These are phyloP conservation scores for Uncinocarpus reesii DNA, from an alignment of 2,329 filamentous ascomycete genomes.

Conservation along the genomic window DNA sequence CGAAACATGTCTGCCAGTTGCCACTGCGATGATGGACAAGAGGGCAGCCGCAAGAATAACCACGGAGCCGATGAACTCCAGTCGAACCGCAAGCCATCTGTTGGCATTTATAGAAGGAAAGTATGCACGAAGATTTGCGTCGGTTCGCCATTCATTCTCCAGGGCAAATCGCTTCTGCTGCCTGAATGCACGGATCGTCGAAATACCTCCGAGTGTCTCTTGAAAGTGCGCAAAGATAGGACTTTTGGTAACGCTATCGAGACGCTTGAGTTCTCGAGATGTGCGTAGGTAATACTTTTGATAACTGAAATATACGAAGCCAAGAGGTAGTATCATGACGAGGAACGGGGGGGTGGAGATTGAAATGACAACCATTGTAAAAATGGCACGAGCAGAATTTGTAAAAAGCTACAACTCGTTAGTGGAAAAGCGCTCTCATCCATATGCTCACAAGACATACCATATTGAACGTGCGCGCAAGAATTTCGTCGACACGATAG, in stretches of 20 bases:
- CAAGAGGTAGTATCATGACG: conserved; percentile 68
- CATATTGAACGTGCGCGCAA: conserved; percentile 98
- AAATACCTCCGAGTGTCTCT: conserved; percentile 85
- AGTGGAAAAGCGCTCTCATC: conserved; percentile 23
- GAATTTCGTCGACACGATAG: conserved; percentile 71
- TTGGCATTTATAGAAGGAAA: conserved; percentile 92
- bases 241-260: conserved; percentile 90
- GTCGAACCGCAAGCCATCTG: conserved; percentile 84
- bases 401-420: conserved; percentile 49
- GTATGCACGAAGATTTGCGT: conserved; percentile 86
- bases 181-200: conserved; percentile 88
- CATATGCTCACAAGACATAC: conserved; percentile 34
- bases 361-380: conserved; percentile 80
- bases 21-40: conserved; percentile 71
- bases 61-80: conserved; percentile 89
- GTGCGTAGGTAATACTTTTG: conserved; percentile 95
- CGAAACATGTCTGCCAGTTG: conserved; percentile 52
- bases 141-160: conserved; percentile 96
- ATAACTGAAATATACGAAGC: conserved; percentile 76
- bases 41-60: conserved; percentile 83
- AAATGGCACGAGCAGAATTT: conserved; percentile 62
- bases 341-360: conserved; percentile 70
- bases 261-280: conserved; percentile 87
- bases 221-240: conserved; percentile 98
- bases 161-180: conserved; percentile 78